phyloP scores from a whole-genome alignment of 495 filamentous ascomycete species.

The Talaromyces nanjingensis region DNA sequence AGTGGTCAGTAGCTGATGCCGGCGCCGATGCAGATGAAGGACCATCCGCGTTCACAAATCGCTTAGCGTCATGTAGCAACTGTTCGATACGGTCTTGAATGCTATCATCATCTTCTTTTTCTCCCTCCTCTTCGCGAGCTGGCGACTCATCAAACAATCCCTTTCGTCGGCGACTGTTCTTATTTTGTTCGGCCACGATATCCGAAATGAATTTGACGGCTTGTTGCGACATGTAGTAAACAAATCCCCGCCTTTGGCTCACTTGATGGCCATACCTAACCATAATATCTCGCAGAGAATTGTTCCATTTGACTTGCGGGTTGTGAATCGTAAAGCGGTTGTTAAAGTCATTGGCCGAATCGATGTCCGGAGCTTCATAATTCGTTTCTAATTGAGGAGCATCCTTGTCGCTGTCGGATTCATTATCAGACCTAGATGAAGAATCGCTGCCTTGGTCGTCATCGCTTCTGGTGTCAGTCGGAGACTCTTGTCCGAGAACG shows the following conservation, averaged over 20 bases:
- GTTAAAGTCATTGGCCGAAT: constrained; percentile 87
- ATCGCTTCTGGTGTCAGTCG: constrained; percentile 21
- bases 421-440: constrained; percentile 39
- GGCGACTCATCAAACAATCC: constrained; percentile 17
- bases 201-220: constrained; percentile 98
- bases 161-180: constrained; percentile 44
- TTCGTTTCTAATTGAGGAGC: constrained; percentile 35
- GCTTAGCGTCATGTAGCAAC: constrained; percentile 76
- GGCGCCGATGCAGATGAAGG: constrained; percentile 26
- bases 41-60: constrained; percentile 67
- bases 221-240: constrained; percentile 93
- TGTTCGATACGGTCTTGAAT: constrained; percentile 84
- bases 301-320: constrained; percentile 96
- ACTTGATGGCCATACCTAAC: constrained; percentile 96
- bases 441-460: constrained; percentile 41
- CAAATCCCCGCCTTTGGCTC: constrained; percentile 89
- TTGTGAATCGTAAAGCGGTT: constrained; percentile 98
- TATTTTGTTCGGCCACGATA: constrained; percentile 89
- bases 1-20: constrained; percentile 23
- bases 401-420: constrained; percentile 32
- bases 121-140: constrained; percentile 26
- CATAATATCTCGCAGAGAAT: constrained; percentile 89
- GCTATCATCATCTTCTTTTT: constrained; percentile 52
- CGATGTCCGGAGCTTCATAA: constrained; percentile 40
- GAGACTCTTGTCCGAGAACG: constrained; percentile 36